Base-by-base conservation (phyloP, 2,329 filamentous ascomycete genomes). In the Penicillium freii region DNA sequence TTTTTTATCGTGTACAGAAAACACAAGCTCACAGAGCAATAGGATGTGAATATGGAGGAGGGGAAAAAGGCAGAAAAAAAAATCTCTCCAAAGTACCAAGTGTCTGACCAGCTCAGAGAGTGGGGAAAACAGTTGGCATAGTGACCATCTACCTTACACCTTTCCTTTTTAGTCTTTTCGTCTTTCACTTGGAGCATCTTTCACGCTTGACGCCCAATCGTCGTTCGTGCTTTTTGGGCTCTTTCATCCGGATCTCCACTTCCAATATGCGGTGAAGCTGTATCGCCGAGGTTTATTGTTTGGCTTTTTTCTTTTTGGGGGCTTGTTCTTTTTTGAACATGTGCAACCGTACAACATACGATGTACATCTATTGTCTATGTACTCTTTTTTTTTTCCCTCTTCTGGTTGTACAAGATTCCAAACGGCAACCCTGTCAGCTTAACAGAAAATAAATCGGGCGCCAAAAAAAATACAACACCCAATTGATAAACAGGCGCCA, bases 221-320 rank as follows among this genome's bases (percentile, higher is more conserved):
- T 29, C 21, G 46, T 29, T 53, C 46, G 53, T 48, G 25, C 38
- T 40, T 51, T 44, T 40, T 40, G 54, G 57, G 23, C 57, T 40
- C 54, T 63, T 62, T 46, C 55, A 54, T 46, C 56, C 50, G 45
- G 40, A 56, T 59, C 54, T 50, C 57, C 54, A 57, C 57, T 52
- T 45, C 60, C 60, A 65, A 66, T 40, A 64, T 64, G 63, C 63
- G 63, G 63, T 66, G 63, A 63, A 60, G 62, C 62, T 60, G 21
- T 15, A 51, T 51, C 48, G 29, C 59, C 54, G 57, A 62, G 59
- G 62, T 60, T 52, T 56, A 49, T 57, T 56, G 51, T 45, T 34
- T 39, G 17, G 48, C 6, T 2, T 39, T 33, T 34, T 31, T 13
- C 5, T 15, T 25, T 6, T 9, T 27, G 8, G 29, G 29, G 1